Evolutionary conservation across 805 yeast species (phyloP).

Genomic region (Yamadazyma nakazawae): DNA sequence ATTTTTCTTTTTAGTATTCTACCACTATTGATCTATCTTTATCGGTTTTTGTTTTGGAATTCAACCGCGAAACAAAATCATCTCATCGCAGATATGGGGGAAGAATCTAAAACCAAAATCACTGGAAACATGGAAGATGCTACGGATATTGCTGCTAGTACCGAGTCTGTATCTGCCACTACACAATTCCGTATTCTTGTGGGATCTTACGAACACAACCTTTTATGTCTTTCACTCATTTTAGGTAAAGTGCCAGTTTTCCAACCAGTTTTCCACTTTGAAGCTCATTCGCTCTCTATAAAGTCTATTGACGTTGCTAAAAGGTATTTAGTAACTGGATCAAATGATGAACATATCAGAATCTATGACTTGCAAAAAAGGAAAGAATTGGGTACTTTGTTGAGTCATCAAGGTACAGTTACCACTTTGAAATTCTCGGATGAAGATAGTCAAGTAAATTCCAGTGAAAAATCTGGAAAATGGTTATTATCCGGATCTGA

Average conservation of each 20-base stretch:
- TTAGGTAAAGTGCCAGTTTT: conserved; percentile 55
- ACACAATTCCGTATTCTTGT: conserved; percentile 69
- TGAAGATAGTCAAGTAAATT: conserved; percentile 25
- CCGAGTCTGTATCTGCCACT: neutral
- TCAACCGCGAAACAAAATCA: neutral
- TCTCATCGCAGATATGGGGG: conserved; percentile 5
- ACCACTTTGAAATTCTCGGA: conserved; percentile 70
- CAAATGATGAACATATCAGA: conserved; percentile 93
- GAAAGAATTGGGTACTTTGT: conserved; percentile 85
- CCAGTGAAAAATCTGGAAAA: conserved; percentile 52
- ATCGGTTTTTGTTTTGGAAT: neutral
- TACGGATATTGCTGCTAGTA: neutral
- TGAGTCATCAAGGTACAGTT: conserved; percentile 87
- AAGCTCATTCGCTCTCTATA: conserved; percentile 88
- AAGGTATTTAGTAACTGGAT: conserved; percentile 86
- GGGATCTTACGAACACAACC: conserved; percentile 94
- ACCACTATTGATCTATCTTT: neutral
- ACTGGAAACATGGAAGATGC: neutral
- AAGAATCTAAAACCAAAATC: neutral
- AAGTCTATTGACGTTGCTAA: conserved; percentile 79
- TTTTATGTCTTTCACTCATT: conserved; percentile 71
- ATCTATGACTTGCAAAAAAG: conserved; percentile 92
- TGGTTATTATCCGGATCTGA: conserved; percentile 92
- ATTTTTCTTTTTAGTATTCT: neutral
- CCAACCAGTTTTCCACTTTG: conserved; percentile 93